These are phyloP conservation scores for Plantago rigida DNA, from an alignment of 305 asterid species.

Conservation along the genomic window DNA sequence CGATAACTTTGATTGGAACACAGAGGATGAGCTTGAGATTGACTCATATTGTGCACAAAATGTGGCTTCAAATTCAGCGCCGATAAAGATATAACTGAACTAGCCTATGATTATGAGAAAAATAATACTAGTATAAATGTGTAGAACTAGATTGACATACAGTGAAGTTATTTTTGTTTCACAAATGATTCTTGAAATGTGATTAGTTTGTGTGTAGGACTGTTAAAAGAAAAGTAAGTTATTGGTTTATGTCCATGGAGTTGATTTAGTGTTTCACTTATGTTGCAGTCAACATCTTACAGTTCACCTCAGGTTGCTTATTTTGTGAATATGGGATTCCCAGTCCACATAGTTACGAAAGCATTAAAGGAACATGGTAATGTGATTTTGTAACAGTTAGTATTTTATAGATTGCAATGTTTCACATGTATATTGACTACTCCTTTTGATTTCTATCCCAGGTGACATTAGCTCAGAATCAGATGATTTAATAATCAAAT, in stretches of 20 bases:
- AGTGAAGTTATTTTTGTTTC: too few relatives aligned
- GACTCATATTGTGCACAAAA: background rate
- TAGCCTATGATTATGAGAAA: too few relatives aligned
- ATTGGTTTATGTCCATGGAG: too few relatives aligned
- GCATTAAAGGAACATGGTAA: background rate
- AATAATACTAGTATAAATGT: too few relatives aligned
- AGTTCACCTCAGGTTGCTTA: background rate
- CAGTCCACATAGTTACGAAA: background rate
- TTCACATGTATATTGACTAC: background rate
- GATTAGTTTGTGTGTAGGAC: too few relatives aligned
- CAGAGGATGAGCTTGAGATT: slow-evolving; percentile 4
- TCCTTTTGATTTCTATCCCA: background rate
- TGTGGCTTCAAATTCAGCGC: background rate
- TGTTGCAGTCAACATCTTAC: background rate
- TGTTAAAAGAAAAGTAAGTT: too few relatives aligned
- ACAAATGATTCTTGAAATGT: too few relatives aligned
- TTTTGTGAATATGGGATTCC: background rate
- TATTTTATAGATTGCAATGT: background rate
- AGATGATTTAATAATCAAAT: background rate
- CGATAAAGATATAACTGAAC: too few relatives aligned
- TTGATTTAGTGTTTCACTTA: too few relatives aligned
- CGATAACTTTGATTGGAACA: background rate
- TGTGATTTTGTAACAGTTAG: background rate
- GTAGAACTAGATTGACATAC: too few relatives aligned
- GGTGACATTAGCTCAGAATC: background rate